Evolutionary conservation across 1,139 yeast species (phyloP).

Genomic region (Barnettozyma hawaiiensis): DNA sequence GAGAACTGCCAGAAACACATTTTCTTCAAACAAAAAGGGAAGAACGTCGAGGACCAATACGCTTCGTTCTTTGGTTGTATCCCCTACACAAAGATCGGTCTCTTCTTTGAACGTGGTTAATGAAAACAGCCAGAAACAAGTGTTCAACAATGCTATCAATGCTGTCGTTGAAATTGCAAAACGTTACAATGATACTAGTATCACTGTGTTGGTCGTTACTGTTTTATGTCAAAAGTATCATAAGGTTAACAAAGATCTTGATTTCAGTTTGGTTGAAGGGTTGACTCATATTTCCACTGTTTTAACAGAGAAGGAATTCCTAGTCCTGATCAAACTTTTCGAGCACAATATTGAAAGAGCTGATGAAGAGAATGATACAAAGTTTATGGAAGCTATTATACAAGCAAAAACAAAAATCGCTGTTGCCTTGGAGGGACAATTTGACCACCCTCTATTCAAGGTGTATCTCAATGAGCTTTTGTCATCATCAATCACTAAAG

Average conservation of each 20-base stretch:
- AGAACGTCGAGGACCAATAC: constrained; percentile 20
- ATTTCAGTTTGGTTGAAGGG: constrained; percentile 43
- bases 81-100: constrained; percentile 3
- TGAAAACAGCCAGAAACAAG: constrained; percentile 10
- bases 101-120: constrained; percentile 5
- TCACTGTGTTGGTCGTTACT: constrained; percentile 76
- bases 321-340: constrained; percentile 43
- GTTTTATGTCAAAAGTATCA: constrained; percentile 77
- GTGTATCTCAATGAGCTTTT: constrained; percentile 63
- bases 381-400: constrained; percentile 35
- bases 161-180: constrained; percentile 70
- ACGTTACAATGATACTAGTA: constrained; percentile 65
- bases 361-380: constrained; percentile 30
- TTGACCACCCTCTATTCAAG: constrained; percentile 43
- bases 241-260: constrained; percentile 35
- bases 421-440: constrained; percentile 33
- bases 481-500: constrained; percentile 63
- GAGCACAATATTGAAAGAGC: constrained; percentile 35
- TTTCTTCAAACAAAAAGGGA: constrained; percentile 6
- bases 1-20: constrained; percentile 26
- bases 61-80: constrained; percentile 11
- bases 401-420: constrained; percentile 53
- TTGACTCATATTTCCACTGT: constrained; percentile 47
- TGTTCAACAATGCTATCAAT: constrained; percentile 59
- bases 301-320: constrained; percentile 48